A percentile compares a stretch with the other conserved stretches of the same genome.
Evolutionary conservation across 192 early-diverging fungal species (phyloP).

Genomic region (Coemansia sp.): DNA sequence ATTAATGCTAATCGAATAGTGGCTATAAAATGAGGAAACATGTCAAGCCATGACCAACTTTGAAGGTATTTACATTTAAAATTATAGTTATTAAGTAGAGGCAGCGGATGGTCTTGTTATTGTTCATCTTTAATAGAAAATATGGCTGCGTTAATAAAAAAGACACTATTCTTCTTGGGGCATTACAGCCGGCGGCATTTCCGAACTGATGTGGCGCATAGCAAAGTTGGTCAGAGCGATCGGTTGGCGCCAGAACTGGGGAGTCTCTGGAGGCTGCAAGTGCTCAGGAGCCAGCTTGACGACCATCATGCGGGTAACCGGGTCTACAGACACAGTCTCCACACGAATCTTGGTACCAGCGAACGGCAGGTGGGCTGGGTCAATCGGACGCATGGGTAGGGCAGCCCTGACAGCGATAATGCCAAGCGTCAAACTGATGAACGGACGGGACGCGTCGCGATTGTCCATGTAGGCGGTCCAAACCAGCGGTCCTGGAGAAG

Average conservation of each 20-base stretch:
- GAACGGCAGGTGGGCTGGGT: constrained; percentile 21
- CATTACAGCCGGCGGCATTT: not conserved
- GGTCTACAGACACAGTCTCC: constrained; percentile 22
- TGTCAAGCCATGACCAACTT: no score
- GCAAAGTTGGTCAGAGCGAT: not conserved
- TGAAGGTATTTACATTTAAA: no score
- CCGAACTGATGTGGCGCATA: constrained; percentile 1
- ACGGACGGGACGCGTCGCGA: constrained; percentile 32
- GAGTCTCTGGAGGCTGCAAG: constrained; percentile 35
- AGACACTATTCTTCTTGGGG: not conserved
- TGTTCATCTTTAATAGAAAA: no score
- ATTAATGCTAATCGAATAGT: no score
- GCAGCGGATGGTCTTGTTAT: no score
- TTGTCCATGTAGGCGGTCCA: constrained; percentile 48
- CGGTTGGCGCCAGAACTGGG: constrained; percentile 25
- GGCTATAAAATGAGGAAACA: no score
- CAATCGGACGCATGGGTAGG: constrained; percentile 27
- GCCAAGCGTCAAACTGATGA: constrained; percentile 24
- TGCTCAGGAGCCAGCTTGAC: constrained; percentile 40
- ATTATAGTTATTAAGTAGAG: no score
- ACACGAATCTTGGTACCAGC: constrained; percentile 49
- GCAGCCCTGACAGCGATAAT: constrained; percentile 10
- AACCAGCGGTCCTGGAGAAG: constrained; percentile 32
- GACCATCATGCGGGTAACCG: constrained; percentile 10
- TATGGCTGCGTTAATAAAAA: no score